Percentiles rank a stretch among this genome's conserved stretches.
Conservation (phyloP, 306 rosid genomes). For the Luffa acutangula region DNA sequence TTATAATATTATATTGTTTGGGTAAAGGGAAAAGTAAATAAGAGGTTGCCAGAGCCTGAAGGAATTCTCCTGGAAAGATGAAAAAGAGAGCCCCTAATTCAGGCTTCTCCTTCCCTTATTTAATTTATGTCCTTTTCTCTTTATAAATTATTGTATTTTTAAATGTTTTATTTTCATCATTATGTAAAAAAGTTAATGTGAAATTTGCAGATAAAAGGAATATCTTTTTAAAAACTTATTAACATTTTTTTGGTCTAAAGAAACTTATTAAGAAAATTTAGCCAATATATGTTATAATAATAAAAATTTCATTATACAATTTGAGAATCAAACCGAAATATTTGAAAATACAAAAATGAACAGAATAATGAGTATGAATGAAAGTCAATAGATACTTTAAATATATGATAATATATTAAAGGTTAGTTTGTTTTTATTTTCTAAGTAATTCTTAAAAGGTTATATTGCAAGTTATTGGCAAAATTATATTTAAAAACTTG, state of each 20-base stretch:
- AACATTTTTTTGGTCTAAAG: too few species aligned
- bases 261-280: background rate
- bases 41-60: constrained; percentile 69
- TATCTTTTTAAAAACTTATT: too few species aligned
- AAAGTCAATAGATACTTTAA: background rate
- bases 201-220: background rate
- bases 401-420: background rate
- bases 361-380: background rate
- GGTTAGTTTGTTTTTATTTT: background rate
- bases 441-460: background rate
- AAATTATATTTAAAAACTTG: background rate
- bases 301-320: background rate
- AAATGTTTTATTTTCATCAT: background rate
- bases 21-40: constrained; percentile 53
- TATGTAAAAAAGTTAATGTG: background rate
- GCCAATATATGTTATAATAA: background rate
- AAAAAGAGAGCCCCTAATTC: background rate
- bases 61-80: constrained; percentile 24
- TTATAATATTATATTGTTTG: constrained; percentile 24
- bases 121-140: background rate
- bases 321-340: background rate
- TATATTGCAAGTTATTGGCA: background rate
- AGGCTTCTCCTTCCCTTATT: background rate
- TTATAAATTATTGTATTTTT: background rate
- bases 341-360: background rate